Base-by-base conservation (phyloP, 352 stramenopile species). In the Phytopythium oedochilum region DNA sequence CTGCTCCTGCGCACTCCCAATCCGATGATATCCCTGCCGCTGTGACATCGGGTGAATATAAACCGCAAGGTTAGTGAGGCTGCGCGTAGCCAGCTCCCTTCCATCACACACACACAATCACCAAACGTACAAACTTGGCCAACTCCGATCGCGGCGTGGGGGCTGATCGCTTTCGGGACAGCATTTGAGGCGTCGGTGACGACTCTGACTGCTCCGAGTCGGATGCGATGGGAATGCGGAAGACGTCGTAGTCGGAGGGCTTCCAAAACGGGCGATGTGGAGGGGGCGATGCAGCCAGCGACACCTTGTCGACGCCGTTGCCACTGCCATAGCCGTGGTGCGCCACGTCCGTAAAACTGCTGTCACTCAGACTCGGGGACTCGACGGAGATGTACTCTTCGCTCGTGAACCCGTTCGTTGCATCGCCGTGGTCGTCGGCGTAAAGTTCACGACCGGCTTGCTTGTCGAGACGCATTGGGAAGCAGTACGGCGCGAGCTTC, bases 161-260 rank as follows among this genome's bases (percentile, higher is more conserved):
- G 15, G 77, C 66, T 0, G 81, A 91, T 12, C 60, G 64, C 46
- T 88, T 88, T 10, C 81, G 70, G 43, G 71, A 69, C 7, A 88
- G 55, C 22, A 60, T 54, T 2, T 63, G 26, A 14, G 69, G 66
- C 6, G 59, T 57, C 20, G 71, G 73, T 10, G 76, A 85, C 25
- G 60, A 63, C 22, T 89, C 79, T 5, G 80, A 87, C 20, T 83
- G 60, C 34, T 88, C 76, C 23, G 71, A 84, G 36, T 84, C 73
- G 6, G 73, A 84, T 43, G 69, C 66, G 55, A 65, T 34, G 3
- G 63, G 60, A 38, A 81, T 66, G 11, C 46, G 45, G 23, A 66
- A 70, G 17, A 81, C 71, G 4, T 76, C 66, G 51, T 74, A 81
- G 15, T 44, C 35, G 20, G 50, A 55, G 15, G 26, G 42, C 50